Conservation (phyloP, 2,329 filamentous ascomycete species). For the Apiospora aurea region DNA sequence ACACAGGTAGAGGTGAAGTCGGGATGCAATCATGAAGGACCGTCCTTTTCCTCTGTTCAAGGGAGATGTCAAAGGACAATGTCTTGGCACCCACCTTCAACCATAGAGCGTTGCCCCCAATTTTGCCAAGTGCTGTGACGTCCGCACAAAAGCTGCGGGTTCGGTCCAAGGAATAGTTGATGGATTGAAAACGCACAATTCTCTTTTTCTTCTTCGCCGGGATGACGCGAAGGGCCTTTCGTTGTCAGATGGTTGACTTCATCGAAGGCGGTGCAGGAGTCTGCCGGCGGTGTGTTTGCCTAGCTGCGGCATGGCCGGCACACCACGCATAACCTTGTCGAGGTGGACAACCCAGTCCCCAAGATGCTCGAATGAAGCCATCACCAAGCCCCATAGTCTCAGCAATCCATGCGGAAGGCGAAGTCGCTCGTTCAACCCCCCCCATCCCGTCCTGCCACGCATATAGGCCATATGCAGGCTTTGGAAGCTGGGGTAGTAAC, state of each 20-base stretch:
- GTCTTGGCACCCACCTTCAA: slow-evolving; percentile 9
- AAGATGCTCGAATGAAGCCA: slow-evolving; percentile 1
- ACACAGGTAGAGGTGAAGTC: not conserved
- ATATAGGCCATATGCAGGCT: slow-evolving; percentile 7
- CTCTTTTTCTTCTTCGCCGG: slow-evolving; percentile 3
- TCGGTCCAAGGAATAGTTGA: not conserved
- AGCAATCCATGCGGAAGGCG: not conserved
- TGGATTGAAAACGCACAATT: not conserved
- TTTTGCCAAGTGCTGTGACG: not conserved
- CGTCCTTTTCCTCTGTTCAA: not conserved
- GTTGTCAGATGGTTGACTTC: not conserved
- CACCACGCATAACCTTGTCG: slow-evolving; percentile 8
- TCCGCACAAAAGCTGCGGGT: not conserved
- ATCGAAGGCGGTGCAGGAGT: slow-evolving; percentile 8
- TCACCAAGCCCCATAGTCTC: slow-evolving; percentile 4
- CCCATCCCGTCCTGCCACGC: slow-evolving; percentile 10
- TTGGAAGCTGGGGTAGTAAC: slow-evolving; percentile 11
- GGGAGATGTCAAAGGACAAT: slow-evolving; percentile 4
- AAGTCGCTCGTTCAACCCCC: not conserved
- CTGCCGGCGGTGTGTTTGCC: slow-evolving; percentile 3
- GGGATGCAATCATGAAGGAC: not conserved
- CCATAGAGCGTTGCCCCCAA: not conserved
- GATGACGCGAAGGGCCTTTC: not conserved
- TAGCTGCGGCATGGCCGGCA: not conserved
- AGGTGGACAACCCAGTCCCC: not conserved